Evolutionary conservation across 805 yeast species (phyloP).

Genomic region (Ogataea corticis): DNA sequence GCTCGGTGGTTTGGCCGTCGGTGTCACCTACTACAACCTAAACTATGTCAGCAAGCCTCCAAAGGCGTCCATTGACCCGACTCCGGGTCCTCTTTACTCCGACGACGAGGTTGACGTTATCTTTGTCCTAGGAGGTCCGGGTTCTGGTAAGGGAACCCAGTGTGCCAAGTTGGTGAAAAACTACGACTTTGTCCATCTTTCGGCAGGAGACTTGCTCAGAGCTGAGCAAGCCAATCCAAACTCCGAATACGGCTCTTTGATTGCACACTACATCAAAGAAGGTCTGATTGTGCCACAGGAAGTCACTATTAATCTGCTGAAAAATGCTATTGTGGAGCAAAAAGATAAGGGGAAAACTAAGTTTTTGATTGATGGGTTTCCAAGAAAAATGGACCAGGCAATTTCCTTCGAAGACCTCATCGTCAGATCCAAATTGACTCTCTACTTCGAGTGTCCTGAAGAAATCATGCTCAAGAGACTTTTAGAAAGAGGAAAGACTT

Average conservation of each 20-base stretch:
- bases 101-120: conserved; percentile 73
- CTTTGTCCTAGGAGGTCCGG: conserved; percentile 96
- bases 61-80: conserved; percentile 35
- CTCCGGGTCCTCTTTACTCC: conserved; percentile 40
- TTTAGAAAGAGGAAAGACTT: conserved; percentile 88
- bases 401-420: conserved; percentile 79
- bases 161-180: conserved; percentile 82
- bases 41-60: conserved; percentile 33
- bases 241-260: conserved; percentile 81
- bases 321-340: conserved; percentile 70
- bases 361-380: conserved; percentile 93
- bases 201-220: conserved; percentile 95
- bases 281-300: conserved; percentile 94
- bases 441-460: conserved; percentile 83
- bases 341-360: conserved; percentile 48
- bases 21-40: conserved; percentile 35
- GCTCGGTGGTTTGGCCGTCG: conserved; percentile 33
- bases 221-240: conserved; percentile 87
- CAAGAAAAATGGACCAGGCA: conserved; percentile 98
- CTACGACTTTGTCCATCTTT: conserved; percentile 79
- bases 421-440: conserved; percentile 68
- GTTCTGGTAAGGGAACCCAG: conserved; percentile 97
- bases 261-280: conserved; percentile 79
- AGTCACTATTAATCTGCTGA: conserved; percentile 80
- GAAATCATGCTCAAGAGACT: conserved; percentile 80